A percentile compares a stretch with the other conserved stretches of the same genome.
Conservation (phyloP, 345 rosid species). For the Populus davidiana region DNA sequence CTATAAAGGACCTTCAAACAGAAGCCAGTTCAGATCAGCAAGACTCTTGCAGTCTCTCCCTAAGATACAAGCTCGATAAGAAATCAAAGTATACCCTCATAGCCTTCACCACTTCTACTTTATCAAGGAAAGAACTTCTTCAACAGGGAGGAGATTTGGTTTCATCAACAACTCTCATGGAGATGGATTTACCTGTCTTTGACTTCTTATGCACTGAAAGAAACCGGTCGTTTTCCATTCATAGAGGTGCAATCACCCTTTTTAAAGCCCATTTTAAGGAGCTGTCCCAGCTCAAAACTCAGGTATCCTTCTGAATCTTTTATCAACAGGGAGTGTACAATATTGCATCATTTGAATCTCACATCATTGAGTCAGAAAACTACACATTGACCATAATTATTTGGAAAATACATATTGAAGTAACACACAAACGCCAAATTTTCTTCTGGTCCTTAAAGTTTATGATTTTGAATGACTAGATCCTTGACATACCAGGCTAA, state of each 20-base stretch:
- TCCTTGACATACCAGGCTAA: too few relatives aligned
- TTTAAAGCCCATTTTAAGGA: constrained; percentile 24
- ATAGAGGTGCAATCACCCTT: constrained; percentile 33
- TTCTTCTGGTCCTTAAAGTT: too few relatives aligned
- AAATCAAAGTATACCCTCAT: constrained; percentile 17
- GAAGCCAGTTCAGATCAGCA: constrained; percentile 11
- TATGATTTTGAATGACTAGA: too few relatives aligned
- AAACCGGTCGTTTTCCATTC: constrained; percentile 36
- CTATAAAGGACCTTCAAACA: constrained; percentile 27
- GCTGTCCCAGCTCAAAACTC: constrained; percentile 32
- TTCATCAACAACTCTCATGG: constrained; percentile 26
- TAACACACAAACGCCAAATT: too few relatives aligned
- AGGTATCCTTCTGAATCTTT: constrained; percentile 28
- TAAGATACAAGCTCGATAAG: constrained; percentile 14
- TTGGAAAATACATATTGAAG: too few relatives aligned
- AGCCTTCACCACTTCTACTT: constrained; percentile 40
- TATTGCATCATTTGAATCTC: neutral
- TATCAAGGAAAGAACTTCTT: constrained; percentile 3
- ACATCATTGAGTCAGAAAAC: neutral
- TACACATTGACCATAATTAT: neutral
- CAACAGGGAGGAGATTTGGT: constrained; percentile 21
- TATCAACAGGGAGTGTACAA: too few relatives aligned
- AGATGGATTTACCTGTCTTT: constrained; percentile 16
- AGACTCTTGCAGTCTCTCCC: constrained; percentile 7
- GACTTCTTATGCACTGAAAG: constrained; percentile 40